Evolutionary conservation across 2,329 filamentous ascomycete species (phyloP).

Genomic region (Achaetomium macrosporum): DNA sequence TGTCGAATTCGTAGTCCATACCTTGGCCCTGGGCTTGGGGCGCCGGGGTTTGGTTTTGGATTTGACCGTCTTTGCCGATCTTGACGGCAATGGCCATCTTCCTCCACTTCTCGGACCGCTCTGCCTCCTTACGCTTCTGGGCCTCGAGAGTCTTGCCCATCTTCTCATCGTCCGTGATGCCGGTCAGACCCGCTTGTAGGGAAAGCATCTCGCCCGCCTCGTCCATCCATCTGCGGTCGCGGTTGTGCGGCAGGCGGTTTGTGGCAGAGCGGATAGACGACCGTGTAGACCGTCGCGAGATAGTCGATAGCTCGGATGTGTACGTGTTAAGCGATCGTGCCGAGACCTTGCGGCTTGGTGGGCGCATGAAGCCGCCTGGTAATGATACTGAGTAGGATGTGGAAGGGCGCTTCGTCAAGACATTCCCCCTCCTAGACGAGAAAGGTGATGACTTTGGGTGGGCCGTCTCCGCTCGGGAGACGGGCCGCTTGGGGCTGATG

Average conservation of each 20-base stretch:
- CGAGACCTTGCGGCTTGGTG: constrained; percentile 50
- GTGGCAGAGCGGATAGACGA: constrained; percentile 52
- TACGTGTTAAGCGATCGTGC: constrained; percentile 55
- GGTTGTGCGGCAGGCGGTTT: constrained; percentile 56
- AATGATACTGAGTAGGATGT: constrained; percentile 32
- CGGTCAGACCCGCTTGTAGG: constrained; percentile 49
- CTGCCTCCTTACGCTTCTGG: constrained; percentile 57
- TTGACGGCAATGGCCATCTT: constrained; percentile 57
- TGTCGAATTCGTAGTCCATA: constrained; percentile 73
- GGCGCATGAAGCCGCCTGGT: constrained; percentile 35
- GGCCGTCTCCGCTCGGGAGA: constrained; percentile 38
- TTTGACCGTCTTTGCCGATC: constrained; percentile 30
- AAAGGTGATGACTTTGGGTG: constrained; percentile 39
- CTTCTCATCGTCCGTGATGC: constrained; percentile 51
- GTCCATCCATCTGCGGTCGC: constrained; percentile 55
- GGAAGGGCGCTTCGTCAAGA: constrained; percentile 38
- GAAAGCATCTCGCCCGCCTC: constrained; percentile 64
- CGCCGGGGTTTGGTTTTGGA: constrained; percentile 29
- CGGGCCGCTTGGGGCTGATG: constrained; percentile 45
- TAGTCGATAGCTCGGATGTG: constrained; percentile 45
- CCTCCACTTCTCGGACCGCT: constrained; percentile 61
- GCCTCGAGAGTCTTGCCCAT: constrained; percentile 47
- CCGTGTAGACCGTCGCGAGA: constrained; percentile 48
- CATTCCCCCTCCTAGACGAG: constrained; percentile 42
- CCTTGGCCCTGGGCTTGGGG: constrained; percentile 37